A percentile compares a stretch with the other conserved stretches of the same genome.
phyloP scores from a whole-genome alignment of 1,284 basidiomycete species.

The Caloboletus firmus region DNA sequence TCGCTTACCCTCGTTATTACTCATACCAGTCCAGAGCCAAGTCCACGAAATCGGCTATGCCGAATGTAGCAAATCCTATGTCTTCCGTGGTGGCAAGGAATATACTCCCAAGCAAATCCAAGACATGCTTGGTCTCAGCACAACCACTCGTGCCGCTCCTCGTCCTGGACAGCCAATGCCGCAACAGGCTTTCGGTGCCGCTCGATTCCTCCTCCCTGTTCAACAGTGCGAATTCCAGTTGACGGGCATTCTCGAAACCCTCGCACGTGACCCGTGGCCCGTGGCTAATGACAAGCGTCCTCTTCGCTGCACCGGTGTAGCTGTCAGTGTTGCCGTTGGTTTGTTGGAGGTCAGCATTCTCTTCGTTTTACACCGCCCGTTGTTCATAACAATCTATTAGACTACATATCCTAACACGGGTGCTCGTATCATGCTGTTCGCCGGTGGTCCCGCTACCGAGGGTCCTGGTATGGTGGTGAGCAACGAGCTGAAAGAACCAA shows the following conservation, averaged over 20 bases:
- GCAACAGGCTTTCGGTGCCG: constrained; percentile 83
- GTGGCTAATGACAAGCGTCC: constrained; percentile 94
- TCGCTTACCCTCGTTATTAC: neutral
- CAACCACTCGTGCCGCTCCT: constrained; percentile 71
- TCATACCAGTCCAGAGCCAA: constrained; percentile 69
- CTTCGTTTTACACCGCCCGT: neutral
- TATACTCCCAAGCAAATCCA: constrained; percentile 96
- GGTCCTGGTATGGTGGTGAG: constrained; percentile 97
- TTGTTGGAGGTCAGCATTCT: constrained; percentile 71
- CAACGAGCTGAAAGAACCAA: constrained; percentile 95
- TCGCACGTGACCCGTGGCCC: constrained; percentile 95
- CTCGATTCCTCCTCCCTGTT: constrained; percentile 92
- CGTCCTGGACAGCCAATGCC: constrained; percentile 86
- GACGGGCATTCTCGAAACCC: constrained; percentile 88
- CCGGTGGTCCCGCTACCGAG: constrained; percentile 96
- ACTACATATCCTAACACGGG: constrained; percentile 96
- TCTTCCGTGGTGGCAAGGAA: constrained; percentile 99
- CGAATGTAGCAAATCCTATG: constrained; percentile 97
- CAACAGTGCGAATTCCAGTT: constrained; percentile 96
- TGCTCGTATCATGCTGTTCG: constrained; percentile 94
- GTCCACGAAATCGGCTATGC: constrained; percentile 98
- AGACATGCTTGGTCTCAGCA: constrained; percentile 93
- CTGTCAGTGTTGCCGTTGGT: constrained; percentile 93
- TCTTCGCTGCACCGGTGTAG: constrained; percentile 95
- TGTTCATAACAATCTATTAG: constrained; percentile 34